Base-by-base conservation (phyloP, 352 stramenopile species). In the Globisporangium ultimum region DNA sequence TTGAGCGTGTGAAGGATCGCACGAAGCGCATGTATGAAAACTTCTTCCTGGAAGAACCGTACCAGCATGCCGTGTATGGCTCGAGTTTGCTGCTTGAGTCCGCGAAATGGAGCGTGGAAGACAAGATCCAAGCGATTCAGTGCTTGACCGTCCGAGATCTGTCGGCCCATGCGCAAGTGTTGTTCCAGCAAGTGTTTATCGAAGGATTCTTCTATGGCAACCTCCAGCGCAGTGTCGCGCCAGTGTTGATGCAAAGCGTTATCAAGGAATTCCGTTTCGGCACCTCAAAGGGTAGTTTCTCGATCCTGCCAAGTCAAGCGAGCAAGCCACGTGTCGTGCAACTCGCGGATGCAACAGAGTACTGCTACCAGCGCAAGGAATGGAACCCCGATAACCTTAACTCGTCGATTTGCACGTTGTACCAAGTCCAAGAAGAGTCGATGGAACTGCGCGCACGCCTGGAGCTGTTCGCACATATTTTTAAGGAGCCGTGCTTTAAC, bases 1-100 rank as follows among this genome's bases (percentile, higher is more conserved):
- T 96, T 55, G 71, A 88, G 34, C 80, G 89, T 18, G 72, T 98
- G 8, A 87, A 94, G 38, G 85, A 96, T 55, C 88, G 92, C 53
- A 80, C 88, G 7, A 79, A 79, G 60, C 81, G 91, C 41, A 74
- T 86, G 65, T 96, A 93, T 59, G 78, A 95, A 48, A 95, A 93
- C 58, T 97, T 96, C 51, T 83, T 91, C 34, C 74, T 92, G 17
- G 77, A 95, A 47, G 88, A 97, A 53, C 89, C 90, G 0, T 98
- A 98, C 74, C 84, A 97, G 62, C 91, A 97, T 60, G 89, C 87
- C 0, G 74, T 97, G 48, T 89, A 97, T 66, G 72, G 67, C 11
- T 80, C 71, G 21, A 84, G 82, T 46, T 63, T 93, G 50, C 66
- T 95, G 43, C 62, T 97, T 14, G 89, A 97, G 55, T 55, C 76